These are phyloP conservation scores for Asterella californica DNA, from an alignment of 225 moss, liverwort and hornwort species.

Conservation along the genomic window DNA sequence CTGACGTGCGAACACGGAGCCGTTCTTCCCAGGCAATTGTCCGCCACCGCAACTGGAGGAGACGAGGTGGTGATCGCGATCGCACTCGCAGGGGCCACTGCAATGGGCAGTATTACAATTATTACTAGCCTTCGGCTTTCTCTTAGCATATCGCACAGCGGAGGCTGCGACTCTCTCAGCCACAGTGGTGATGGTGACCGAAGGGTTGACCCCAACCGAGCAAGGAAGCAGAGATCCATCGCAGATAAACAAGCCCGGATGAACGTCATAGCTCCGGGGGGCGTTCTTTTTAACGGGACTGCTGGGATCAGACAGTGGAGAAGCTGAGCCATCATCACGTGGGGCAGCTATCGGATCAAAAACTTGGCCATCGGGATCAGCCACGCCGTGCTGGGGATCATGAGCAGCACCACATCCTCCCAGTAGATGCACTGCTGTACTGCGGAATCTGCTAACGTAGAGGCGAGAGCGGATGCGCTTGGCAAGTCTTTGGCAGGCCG, in stretches of 20 bases:
- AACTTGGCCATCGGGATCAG: constrained; percentile 19
- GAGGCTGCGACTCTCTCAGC: constrained; percentile 21
- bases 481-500: constrained; percentile 20
- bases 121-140: not conserved
- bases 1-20: too few relatives aligned
- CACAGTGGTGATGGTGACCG: constrained; percentile 16
- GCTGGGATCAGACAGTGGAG: not conserved
- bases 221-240: constrained; percentile 30
- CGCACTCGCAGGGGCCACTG: not conserved
- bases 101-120: not conserved
- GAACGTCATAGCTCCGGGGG: not conserved
- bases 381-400: constrained; percentile 13
- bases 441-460: constrained; percentile 19
- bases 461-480: constrained; percentile 8
- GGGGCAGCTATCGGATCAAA: not conserved
- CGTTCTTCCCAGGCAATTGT: not conserved
- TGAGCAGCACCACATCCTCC: constrained; percentile 24
- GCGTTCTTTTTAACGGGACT: not conserved
- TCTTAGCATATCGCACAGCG: constrained; percentile 14
- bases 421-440: constrained; percentile 22
- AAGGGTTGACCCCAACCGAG: constrained; percentile 26
- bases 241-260: constrained; percentile 27
- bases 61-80: not conserved
- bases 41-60: not conserved
- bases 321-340: not conserved